Evolutionary conservation across 2,329 filamentous ascomycete species (phyloP).

Genomic region (Myrmaecium sp.): DNA sequence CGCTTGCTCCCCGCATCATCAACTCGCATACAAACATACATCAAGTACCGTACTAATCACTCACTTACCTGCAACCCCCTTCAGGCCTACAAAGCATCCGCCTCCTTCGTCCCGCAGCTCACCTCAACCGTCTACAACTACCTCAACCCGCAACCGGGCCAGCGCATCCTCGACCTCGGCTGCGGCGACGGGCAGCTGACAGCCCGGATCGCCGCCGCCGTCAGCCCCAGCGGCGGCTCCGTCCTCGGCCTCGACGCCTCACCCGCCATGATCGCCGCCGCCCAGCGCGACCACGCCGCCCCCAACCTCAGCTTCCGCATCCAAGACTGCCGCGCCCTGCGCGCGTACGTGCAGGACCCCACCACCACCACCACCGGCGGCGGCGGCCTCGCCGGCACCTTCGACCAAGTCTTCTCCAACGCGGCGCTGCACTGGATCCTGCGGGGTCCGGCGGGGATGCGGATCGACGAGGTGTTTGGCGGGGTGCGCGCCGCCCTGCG

Average conservation of each 20-base stretch:
- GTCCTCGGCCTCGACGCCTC: conserved; percentile 25
- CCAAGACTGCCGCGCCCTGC: conserved; percentile 15
- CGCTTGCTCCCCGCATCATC: neutral
- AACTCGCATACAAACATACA: neutral
- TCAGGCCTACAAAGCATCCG: conserved; percentile 18
- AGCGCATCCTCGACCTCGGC: conserved; percentile 23
- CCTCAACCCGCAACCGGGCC: conserved; percentile 16
- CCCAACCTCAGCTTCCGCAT: conserved; percentile 13
- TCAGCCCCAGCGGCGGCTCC: conserved; percentile 13
- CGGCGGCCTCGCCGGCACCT: conserved; percentile 9
- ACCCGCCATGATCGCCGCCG: conserved; percentile 22
- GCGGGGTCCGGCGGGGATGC: conserved; percentile 22
- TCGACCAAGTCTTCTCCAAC: conserved; percentile 26
- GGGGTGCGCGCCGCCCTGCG: conserved; percentile 35
- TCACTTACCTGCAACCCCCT: neutral
- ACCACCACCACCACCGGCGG: neutral
- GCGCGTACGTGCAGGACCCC: conserved; percentile 5
- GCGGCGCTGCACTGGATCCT: conserved; percentile 34
- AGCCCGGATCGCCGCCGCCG: conserved; percentile 19
- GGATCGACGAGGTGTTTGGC: conserved; percentile 35
- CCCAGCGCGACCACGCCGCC: conserved; percentile 9
- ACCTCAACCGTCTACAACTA: conserved; percentile 21
- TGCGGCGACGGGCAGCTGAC: conserved; percentile 25
- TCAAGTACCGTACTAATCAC: neutral
- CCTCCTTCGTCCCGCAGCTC: conserved; percentile 24